These are phyloP conservation scores for Vaccinium vitisidaea DNA, from an alignment of 148 eudicot species.

Conservation along the genomic window DNA sequence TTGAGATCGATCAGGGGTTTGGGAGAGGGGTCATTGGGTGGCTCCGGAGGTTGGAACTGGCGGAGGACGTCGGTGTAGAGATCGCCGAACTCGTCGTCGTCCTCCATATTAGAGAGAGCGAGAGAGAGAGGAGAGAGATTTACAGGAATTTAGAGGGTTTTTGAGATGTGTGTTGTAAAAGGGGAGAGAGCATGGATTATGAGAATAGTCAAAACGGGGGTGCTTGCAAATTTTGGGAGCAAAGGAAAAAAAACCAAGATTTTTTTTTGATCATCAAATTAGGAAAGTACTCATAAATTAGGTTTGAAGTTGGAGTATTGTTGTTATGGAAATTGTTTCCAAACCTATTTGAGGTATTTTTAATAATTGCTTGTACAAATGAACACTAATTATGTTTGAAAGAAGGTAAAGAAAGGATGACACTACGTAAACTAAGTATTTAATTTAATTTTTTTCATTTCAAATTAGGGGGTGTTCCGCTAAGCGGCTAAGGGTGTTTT, in stretches of 20 bases:
- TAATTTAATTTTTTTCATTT: not conserved
- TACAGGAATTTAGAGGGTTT: not conserved
- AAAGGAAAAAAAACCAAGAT: not conserved
- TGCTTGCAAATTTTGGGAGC: too few species aligned
- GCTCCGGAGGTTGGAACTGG: conserved; percentile 29
- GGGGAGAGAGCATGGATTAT: not conserved
- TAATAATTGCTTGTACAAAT: too few species aligned
- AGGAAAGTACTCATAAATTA: too few species aligned
- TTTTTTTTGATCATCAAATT: too few species aligned
- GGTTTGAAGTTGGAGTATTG: too few species aligned
- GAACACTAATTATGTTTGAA: too few species aligned
- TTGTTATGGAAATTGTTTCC: too few species aligned
- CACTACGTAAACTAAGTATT: too few species aligned
- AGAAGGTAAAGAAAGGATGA: too few species aligned
- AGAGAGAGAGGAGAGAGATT: not conserved
- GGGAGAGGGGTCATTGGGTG: not conserved
- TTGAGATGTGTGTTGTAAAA: not conserved
- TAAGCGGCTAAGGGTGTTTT: too few species aligned
- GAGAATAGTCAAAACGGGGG: not conserved
- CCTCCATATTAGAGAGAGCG: conserved; percentile 55
- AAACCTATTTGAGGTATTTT: too few species aligned
- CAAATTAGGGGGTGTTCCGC: too few species aligned
- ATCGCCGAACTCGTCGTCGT: conserved; percentile 97
- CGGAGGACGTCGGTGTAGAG: conserved; percentile 80
- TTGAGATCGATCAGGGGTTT: conserved; percentile 37